Evolutionary conservation across 2,329 filamentous ascomycete genomes (phyloP), one percentile per base, ranked within the genome.

Genomic region (Mycosphaerelloides madeirae): DNA sequence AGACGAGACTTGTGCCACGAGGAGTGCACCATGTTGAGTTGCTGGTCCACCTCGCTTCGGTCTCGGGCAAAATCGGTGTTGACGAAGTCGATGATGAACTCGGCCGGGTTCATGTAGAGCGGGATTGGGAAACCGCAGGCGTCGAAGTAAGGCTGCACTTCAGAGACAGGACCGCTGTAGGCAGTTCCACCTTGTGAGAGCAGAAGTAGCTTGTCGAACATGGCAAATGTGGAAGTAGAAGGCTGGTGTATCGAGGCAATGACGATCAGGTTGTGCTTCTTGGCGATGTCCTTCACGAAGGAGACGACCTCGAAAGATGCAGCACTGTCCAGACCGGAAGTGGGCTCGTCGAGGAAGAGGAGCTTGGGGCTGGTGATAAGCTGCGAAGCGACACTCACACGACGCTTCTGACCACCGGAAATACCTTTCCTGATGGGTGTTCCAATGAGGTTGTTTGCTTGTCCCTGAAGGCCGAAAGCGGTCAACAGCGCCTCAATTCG

Each of bases 231-330:
- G 0, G 81, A 77, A 0, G 85, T 86, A 0, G 86, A 91, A 0
- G 88, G 88, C 60, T 94, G 88, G 62, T 94, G 88, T 49, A 94
- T 93, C 31, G 84, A 87, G 3, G 84, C 84, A 47, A 94, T 81
- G 22, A 93, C 80, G 46, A 93, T 80, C 48, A 93, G 80, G 46
- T 83, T 84, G 60, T 87, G 79, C 48, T 75, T 74, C 59, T 74
- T 77, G 0, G 81, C 85, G 22, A 89, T 74, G 8, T 74, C 70
- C 58, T 77, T 80, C 38, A 91, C 76, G 62, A 85, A 89, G 2
- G 74, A 82, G 43, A 91, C 80, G 16, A 94, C 85, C 64, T 94
- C 85, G 53, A 73, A 82, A 46, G 83, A 86, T 0, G 84, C 83
- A 0, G 81, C 81, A 6, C 85, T 90, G 63, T 95, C 88, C 8